Conservation (phyloP, 2,329 filamentous ascomycete species). For the Colletotrichum musicola region DNA sequence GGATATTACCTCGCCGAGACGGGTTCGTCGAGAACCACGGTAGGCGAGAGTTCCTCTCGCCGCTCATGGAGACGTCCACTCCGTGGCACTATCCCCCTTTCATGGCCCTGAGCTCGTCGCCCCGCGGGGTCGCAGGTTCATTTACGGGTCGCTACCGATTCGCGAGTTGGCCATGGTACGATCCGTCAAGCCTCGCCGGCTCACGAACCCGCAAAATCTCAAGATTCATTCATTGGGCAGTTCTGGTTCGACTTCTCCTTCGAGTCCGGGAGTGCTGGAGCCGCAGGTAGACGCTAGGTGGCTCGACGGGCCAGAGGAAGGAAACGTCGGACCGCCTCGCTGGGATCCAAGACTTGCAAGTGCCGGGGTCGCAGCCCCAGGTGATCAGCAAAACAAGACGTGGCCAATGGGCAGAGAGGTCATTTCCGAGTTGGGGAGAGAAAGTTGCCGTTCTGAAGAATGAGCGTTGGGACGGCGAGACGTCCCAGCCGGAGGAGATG, state of each 20-base stretch:
- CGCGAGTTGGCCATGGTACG: background rate
- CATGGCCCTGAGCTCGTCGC: background rate
- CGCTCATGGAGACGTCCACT: constrained; percentile 22
- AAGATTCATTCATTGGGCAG: background rate
- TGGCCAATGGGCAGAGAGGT: background rate
- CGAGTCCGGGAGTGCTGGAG: constrained; percentile 18
- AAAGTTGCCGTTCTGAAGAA: background rate
- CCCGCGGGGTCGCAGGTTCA: constrained; percentile 10
- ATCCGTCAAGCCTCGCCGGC: background rate
- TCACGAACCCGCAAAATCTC: background rate
- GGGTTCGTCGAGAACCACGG: background rate
- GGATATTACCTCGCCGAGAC: background rate
- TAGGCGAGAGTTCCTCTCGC: background rate
- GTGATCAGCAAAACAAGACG: constrained; percentile 5
- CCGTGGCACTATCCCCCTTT: constrained; percentile 32
- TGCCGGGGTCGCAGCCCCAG: background rate
- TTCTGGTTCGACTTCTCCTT: background rate
- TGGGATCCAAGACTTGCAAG: constrained; percentile 8
- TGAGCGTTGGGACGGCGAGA: background rate
- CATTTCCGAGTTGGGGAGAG: constrained; percentile 20
- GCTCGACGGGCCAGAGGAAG: background rate
- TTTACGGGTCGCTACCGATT: constrained; percentile 4
- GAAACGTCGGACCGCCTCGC: constrained; percentile 26
- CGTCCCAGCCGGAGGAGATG: constrained; percentile 20
- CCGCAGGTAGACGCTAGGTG: constrained; percentile 7